Evolutionary conservation across 2,329 filamentous ascomycete species (phyloP), one percentile per base, ranked within the genome.

Genomic region (Aspergillus sp.): DNA sequence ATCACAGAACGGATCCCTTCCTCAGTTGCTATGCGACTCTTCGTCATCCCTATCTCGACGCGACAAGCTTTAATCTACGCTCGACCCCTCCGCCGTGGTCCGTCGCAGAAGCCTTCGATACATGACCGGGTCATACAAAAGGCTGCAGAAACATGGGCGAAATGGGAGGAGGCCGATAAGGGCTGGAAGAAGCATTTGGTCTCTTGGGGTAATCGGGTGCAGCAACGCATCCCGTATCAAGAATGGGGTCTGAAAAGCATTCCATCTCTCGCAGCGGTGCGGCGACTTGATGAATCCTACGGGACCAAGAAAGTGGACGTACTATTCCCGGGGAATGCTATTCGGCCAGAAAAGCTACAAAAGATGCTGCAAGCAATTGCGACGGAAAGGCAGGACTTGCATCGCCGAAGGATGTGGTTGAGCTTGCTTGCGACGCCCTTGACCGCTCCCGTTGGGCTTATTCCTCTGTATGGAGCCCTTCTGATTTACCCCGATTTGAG

Each of bases 211-310:
- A 97, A 99, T 78, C 82, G 87, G 52, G 87, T 91, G 15, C 86
- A 99, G 63, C 88, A 91, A 69, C 87, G 91, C 64, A 96, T 99
- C 70, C 91, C 95, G 2, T 97, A 91, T 75, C 91, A 98, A 78
- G 95, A 99, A 88, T 99, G 95, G 95, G 92, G 91, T 0, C 83
- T 99, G 67, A 98, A 98, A 80, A 96, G 92, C 38, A 89, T 99
- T 55, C 95, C 95, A 48, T 89, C 93, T 21, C 82, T 96, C 67
- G 91, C 88, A 45, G 80, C 86, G 59, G 84, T 86, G 66, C 84
- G 87, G 60, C 84, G 85, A 67, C 81, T 85, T 52, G 87, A 91
- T 55, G 87, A 86, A 55, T 86, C 85, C 39, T 82, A 84, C 65
- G 84, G 87, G 54, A 87, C 85, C 68, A 86, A 91, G 63, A 86